Base-by-base conservation (phyloP, 2,329 filamentous ascomycete genomes). In the Aspergillus felis region DNA sequence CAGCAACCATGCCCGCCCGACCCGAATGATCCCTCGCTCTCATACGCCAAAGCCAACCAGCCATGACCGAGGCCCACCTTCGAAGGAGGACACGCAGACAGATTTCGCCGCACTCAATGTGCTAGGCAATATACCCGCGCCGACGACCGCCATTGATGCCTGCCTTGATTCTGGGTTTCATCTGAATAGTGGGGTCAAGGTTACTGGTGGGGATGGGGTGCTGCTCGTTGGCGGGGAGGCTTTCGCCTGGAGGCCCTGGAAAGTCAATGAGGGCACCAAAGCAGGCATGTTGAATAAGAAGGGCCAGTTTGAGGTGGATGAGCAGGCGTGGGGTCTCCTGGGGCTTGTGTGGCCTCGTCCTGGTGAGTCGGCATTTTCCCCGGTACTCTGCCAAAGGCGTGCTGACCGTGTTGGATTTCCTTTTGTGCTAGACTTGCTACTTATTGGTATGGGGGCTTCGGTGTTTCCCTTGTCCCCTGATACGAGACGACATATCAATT, bases 201-300 rank as follows among this genome's bases (percentile, higher is more conserved):
- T 96, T 29, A 77, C 79, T 1, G 85, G 84, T 49, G 87, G 88
- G 0, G 82, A 85, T 53, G 93, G 91, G 0, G 83, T 92, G 27
- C 71, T 99, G 60, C 81, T 99, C 4, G 83, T 97, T 1, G 88
- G 86, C 44, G 93, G 93, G 5, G 92, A 97, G 74, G 92, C 88
- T 0, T 97, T 97, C 72, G 77, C 81, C 52, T 99, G 94, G 94
- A 80, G 84, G 70, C 94, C 94, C 4, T 97, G 93, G 91, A 75
- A 83, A 59, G 74, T 62, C 60, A 38, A 58, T 62, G 57, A 74
- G 64, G 67, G 72, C 68, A 66, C 68, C 64, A 77, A 66, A 59
- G 74, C 73, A 60, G 75, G 66, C 57, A 76, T 96, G 66, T 70
- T 88, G 55, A 96, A 96, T 74, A 76, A 73, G 50, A 92, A 89